Evolutionary conservation across 345 rosid genomes (phyloP).

Genomic region (Pelargonium nanum): DNA sequence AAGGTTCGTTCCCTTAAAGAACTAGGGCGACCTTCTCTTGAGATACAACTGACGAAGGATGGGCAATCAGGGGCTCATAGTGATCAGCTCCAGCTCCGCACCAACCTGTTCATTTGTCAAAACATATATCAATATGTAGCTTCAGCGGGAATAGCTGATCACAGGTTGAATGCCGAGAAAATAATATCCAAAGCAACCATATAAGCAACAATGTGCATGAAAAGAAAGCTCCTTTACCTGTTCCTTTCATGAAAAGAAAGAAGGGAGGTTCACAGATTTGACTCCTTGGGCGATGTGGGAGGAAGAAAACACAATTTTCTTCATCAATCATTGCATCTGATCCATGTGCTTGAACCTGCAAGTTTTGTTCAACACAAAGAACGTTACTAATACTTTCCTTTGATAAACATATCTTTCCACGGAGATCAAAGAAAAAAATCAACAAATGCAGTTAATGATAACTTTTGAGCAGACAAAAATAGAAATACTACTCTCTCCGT

Average conservation of each 20-base stretch:
- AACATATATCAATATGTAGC: too few relatives aligned
- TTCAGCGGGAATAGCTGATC: too few relatives aligned
- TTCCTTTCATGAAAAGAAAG: slow-evolving; percentile 96
- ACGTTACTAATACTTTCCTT: background rate
- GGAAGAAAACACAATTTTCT: slow-evolving; percentile 91
- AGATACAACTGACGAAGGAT: slow-evolving; percentile 52
- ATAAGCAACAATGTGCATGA: background rate
- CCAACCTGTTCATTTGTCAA: slow-evolving; percentile 95
- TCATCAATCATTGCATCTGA: slow-evolving; percentile 96
- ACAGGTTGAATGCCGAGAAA: too few relatives aligned
- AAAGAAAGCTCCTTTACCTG: slow-evolving; percentile 50
- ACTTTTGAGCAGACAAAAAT: too few relatives aligned
- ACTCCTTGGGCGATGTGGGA: slow-evolving; percentile 85
- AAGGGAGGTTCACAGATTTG: slow-evolving; percentile 68
- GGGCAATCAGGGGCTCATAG: slow-evolving; percentile 83
- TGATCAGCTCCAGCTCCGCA: slow-evolving; percentile 98
- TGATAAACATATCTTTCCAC: background rate
- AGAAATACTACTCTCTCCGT: too few relatives aligned
- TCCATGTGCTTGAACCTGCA: slow-evolving; percentile 97
- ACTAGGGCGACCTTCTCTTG: slow-evolving; percentile 81
- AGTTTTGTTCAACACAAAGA: background rate
- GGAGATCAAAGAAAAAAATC: too few relatives aligned
- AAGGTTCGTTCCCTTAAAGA: slow-evolving; percentile 35
- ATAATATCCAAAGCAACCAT: too few relatives aligned
- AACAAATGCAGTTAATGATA: background rate